These are phyloP conservation scores for Paramecium bursaria DNA, from an alignment of 73 alveolate species.

Conservation along the genomic window DNA sequence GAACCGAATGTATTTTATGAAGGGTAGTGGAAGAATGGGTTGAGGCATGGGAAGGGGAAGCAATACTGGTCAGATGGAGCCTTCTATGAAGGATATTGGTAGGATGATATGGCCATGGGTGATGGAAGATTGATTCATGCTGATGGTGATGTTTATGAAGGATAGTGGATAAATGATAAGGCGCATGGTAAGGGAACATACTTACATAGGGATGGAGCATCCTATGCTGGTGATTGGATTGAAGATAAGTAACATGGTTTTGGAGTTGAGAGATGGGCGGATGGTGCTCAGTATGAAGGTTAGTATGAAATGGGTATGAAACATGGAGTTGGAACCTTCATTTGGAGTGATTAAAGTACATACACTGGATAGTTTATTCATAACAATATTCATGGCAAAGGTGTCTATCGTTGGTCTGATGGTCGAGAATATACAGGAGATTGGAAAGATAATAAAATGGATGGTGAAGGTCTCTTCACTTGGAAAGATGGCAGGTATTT, in stretches of 20 bases:
- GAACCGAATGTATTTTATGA: slow-evolving; percentile 65
- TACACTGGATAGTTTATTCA: slow-evolving; percentile 64
- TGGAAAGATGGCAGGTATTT: slow-evolving; percentile 71
- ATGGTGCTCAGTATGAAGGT: slow-evolving; percentile 71
- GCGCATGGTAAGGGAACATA: slow-evolving; percentile 80
- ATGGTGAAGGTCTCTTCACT: slow-evolving; percentile 68
- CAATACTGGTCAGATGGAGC: slow-evolving; percentile 80
- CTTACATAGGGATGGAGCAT: slow-evolving; percentile 75
- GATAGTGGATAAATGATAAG: slow-evolving; percentile 77
- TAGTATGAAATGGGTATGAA: slow-evolving; percentile 64
- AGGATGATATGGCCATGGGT: slow-evolving; percentile 76
- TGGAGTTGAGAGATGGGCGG: slow-evolving; percentile 73
- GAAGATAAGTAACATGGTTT: slow-evolving; percentile 69
- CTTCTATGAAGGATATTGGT: slow-evolving; percentile 80
- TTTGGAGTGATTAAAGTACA: slow-evolving; percentile 72
- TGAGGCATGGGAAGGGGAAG: slow-evolving; percentile 81
- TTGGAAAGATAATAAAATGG: slow-evolving; percentile 69
- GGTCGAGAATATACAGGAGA: slow-evolving; percentile 73
- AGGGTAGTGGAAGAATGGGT: slow-evolving; percentile 69
- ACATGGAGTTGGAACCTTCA: slow-evolving; percentile 69
- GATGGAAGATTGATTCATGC: slow-evolving; percentile 77
- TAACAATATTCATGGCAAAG: slow-evolving; percentile 73
- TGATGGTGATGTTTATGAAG: slow-evolving; percentile 85
- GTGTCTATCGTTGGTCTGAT: slow-evolving; percentile 71
- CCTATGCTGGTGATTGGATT: slow-evolving; percentile 69